Evolutionary conservation across 768 basidiomycete genomes (phyloP).

Genomic region (Auriculariales sp.): DNA sequence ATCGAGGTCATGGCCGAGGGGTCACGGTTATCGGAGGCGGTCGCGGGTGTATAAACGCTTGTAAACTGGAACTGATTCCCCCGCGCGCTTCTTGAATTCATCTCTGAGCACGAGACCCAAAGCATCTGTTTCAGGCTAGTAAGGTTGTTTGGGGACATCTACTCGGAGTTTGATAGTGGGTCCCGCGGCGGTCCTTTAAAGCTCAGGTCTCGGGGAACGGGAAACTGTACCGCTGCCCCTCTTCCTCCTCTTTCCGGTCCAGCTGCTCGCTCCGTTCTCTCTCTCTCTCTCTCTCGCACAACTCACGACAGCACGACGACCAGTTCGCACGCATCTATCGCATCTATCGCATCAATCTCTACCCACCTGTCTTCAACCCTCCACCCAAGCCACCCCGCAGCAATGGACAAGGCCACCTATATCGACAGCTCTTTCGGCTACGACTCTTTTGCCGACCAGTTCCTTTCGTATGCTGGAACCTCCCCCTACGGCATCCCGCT

Average conservation of each 20-base stretch:
- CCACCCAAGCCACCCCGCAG: background rate
- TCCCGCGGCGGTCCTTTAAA: too few species aligned
- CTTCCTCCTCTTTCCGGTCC: background rate
- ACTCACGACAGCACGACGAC: too few species aligned
- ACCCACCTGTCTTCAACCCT: background rate
- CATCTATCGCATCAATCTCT: background rate
- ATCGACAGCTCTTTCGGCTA: background rate
- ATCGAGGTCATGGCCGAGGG: too few species aligned
- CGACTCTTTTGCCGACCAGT: constrained; percentile 1
- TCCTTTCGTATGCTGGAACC: background rate
- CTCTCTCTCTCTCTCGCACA: background rate
- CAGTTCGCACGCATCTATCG: background rate
- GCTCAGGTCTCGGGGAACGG: background rate
- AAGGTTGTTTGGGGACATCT: too few species aligned
- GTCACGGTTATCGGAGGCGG: too few species aligned
- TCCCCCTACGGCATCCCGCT: background rate
- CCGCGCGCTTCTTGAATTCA: too few species aligned
- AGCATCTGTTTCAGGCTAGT: too few species aligned
- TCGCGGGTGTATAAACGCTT: too few species aligned
- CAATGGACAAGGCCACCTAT: background rate
- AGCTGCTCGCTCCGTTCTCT: background rate
- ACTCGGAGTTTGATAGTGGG: too few species aligned
- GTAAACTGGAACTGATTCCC: too few species aligned
- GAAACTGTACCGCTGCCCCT: background rate
- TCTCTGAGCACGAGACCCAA: too few species aligned